Evolutionary conservation across 2,329 filamentous ascomycete species (phyloP), one percentile per base, ranked within the genome.

Genomic region (Aspergillus spinulosporus): DNA sequence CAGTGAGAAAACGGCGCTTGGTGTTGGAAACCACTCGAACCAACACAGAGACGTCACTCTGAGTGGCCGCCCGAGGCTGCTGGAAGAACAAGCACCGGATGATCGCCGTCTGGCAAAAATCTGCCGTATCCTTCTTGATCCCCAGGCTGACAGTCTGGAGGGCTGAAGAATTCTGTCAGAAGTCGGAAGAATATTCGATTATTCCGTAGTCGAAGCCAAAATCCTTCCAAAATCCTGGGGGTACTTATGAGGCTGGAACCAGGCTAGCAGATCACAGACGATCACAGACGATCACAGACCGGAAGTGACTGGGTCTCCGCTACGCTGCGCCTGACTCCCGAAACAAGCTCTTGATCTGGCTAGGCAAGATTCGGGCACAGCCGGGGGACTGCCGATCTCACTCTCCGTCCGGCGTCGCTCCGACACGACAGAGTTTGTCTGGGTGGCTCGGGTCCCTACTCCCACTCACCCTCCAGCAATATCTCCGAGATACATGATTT

Each of bases 71-170:
- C 15, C 4, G 12, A 11, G 15, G 15, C 3, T 5, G 42, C 3
- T 21, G 42, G 15, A 44, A 44, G 42, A 44, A 44, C 42, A 44
- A 44, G 42, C 42, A 44, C 42, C 42, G 21, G 42, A 29, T 45
- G 43, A 45, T 45, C 43, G 43, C 14, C 43, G 31, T 12, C 11
- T 37, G 11, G 31, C 31, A 34, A 34, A 34, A 7, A 11, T 7
- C 26, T 4, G 1, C n/a, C 28, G 43, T 12, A 31, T n/a, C 15
- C 28, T 29, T 45, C 26, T 29, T 45, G 43, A 45, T 45, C 43
- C 42, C 34, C 34, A 37, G 34, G 11, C 34, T 37, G 34, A 37
- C 34, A 37, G 7, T 21, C 21, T 21, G 21, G 21, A 21, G 21
- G 21, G 21, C 21, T 21, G 21, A 21, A 21, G 21, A 21, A 21